Percentiles rank a stretch among this genome's conserved stretches.
phyloP scores from a whole-genome alignment of 352 stramenopile species.

The Globisporangium paddicum region DNA sequence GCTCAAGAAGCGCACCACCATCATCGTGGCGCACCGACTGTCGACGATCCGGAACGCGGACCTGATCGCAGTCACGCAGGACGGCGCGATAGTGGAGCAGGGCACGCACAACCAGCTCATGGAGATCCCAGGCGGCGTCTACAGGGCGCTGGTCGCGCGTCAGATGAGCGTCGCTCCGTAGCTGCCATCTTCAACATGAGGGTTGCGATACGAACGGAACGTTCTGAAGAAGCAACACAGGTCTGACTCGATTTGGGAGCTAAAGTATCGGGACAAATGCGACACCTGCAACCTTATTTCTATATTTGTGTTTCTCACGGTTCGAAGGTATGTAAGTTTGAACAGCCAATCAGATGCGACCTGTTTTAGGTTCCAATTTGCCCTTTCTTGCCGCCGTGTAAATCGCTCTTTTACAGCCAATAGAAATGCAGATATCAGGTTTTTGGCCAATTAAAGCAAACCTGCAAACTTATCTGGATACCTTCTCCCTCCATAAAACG shows the following conservation, averaged over 20 bases:
- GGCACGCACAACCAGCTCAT: constrained; percentile 36
- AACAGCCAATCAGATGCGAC: no score
- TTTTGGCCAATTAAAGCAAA: no score
- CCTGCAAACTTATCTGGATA: no score
- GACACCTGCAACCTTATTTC: no score
- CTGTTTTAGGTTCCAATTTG: no score
- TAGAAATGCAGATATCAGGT: no score
- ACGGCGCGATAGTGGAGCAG: constrained; percentile 36
- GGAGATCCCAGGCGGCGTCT: constrained; percentile 15
- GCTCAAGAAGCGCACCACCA: constrained; percentile 42
- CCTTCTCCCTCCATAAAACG: no score
- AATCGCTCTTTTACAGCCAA: no score
- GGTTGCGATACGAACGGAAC: neutral
- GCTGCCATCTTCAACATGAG: neutral
- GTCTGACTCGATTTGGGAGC: neutral
- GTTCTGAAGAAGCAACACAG: neutral
- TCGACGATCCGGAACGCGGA: constrained; percentile 89
- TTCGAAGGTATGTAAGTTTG: no score
- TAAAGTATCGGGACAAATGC: no score
- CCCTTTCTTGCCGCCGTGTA: no score
- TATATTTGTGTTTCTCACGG: no score
- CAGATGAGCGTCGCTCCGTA: constrained; percentile 1
- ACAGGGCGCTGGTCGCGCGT: constrained; percentile 16
- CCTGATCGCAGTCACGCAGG: constrained; percentile 44
- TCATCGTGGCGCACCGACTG: constrained; percentile 88